Base-by-base conservation (phyloP, 192 early-diverging fungal genomes). In the Coemansia sp. region DNA sequence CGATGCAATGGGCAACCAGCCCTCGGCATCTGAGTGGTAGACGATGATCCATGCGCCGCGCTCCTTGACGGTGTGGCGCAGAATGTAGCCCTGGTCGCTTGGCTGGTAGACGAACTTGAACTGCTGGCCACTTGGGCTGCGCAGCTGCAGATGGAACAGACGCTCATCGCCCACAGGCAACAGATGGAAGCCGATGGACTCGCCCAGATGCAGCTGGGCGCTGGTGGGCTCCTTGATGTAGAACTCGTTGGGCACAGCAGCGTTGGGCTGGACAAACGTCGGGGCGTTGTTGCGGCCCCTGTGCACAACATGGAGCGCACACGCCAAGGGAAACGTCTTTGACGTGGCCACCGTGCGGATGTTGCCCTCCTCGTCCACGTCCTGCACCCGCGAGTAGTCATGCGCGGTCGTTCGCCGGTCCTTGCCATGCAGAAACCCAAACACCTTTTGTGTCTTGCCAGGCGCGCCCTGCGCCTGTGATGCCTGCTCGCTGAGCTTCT, bases 71-170 rank as follows among this genome's bases (percentile, higher is more conserved):
- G 76, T 60, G 45, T 79, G 76, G 7, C 72, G 68, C n/a, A 83
- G 65, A 7, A 79, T 68, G 47, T 83, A 83, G 2, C 76, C 76
- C 60, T 83, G 82, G 60, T 79, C 77, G 61, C 65, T 68, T 2
- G 82, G 82, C 70, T 83, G 76, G 60, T 83, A 83, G 13, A 79
- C 70, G 61, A 83, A 83, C 70, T 83, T 83, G 57, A 61, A 37
- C 47, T 75, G 77, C 58, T 79, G 73, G 36, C 77, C 72, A 20
- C 70, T 73, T 7, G 82, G 82, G 40, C 76, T 72, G 40, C 77
- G 64, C 50, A 83, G 65, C 59, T 83, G 75, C 68, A 83, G 30
- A 23, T 83, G 76, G 56, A 79, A 75, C 54, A 79, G 65, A 10
- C 77, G 69, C 59, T 79, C 70, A n/a, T 76, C 74, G 50, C 76